These are phyloP conservation scores for Camillea tinctor DNA, from an alignment of 2,329 filamentous ascomycete genomes.

Conservation along the genomic window DNA sequence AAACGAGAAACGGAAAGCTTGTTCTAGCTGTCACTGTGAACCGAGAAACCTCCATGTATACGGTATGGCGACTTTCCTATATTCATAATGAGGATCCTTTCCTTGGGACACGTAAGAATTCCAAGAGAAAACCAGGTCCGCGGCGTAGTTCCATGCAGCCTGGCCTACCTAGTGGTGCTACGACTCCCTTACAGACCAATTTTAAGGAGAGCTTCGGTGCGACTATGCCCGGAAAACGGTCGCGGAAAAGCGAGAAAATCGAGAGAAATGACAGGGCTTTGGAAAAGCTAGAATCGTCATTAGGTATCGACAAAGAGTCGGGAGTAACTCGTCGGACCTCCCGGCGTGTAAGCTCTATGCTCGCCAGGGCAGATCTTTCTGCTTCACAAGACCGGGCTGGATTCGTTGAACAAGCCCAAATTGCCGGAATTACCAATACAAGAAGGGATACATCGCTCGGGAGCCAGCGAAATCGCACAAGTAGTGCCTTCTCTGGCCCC, in stretches of 20 bases:
- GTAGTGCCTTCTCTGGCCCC: constrained; percentile 45
- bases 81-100: constrained; percentile 64
- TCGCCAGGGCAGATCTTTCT: constrained; percentile 83
- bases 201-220: constrained; percentile 76
- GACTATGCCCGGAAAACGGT: constrained; percentile 52
- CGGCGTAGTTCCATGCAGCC: constrained; percentile 66
- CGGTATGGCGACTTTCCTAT: constrained; percentile 81
- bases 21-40: constrained; percentile 81
- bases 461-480: constrained; percentile 61
- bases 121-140: constrained; percentile 47
- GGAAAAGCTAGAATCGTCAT: constrained; percentile 64
- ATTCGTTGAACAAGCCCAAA: constrained; percentile 67
- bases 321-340: constrained; percentile 58
- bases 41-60: constrained; percentile 71
- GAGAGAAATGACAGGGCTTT: constrained; percentile 47
- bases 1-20: constrained; percentile 47
- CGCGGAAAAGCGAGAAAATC: constrained; percentile 50
- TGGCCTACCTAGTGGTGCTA: constrained; percentile 69
- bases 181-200: constrained; percentile 70
- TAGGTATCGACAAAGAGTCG: constrained; percentile 66
- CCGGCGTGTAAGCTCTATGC: constrained; percentile 84
- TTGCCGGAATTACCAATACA: constrained; percentile 41
- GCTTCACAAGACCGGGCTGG: constrained; percentile 77
- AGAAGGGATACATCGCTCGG: constrained; percentile 75
- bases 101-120: constrained; percentile 45